A percentile compares a stretch with the other conserved stretches of the same genome.
phyloP scores from a whole-genome alignment of 352 stramenopile genomes.

The Pythium coloratum region DNA sequence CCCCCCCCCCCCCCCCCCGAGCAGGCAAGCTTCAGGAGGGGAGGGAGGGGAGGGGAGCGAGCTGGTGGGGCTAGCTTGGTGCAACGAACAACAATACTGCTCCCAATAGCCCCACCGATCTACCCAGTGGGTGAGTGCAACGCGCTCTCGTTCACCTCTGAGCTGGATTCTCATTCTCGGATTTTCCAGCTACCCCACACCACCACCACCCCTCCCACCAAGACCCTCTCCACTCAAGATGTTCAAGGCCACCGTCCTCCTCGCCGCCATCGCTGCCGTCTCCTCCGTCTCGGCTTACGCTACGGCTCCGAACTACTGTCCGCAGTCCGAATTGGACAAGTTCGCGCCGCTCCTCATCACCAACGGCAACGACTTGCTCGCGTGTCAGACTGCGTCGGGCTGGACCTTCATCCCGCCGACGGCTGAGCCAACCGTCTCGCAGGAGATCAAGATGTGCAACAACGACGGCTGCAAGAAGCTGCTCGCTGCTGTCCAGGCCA shows the following conservation, averaged over 20 bases:
- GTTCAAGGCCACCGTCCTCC: conserved; percentile 24
- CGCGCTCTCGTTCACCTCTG: neutral
- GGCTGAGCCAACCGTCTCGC: conserved; percentile 18
- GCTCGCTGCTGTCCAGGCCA: conserved; percentile 23
- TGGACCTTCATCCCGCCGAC: conserved; percentile 30
- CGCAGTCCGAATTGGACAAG: conserved; percentile 17
- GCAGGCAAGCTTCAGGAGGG: too few relatives aligned
- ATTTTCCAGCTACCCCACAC: conserved; percentile 22
- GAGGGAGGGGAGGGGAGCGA: too few relatives aligned
- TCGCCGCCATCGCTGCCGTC: conserved; percentile 18
- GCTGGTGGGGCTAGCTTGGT: too few relatives aligned
- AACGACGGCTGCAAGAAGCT: conserved; percentile 24
- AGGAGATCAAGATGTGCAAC: conserved; percentile 20
- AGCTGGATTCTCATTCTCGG: conserved; percentile 17
- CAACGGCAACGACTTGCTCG: conserved; percentile 16
- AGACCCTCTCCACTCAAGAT: conserved; percentile 8
- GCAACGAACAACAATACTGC: too few relatives aligned
- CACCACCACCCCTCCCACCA: neutral
- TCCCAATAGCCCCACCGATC: too few relatives aligned
- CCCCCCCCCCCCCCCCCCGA: too few relatives aligned
- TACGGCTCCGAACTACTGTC: conserved; percentile 16
- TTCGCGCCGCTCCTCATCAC: conserved; percentile 16
- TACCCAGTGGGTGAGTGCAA: too few relatives aligned
- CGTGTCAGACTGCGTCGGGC: conserved; percentile 27
- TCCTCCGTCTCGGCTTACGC: conserved; percentile 19